Base-by-base conservation (phyloP, 164 flowering plant species). In the Vitis labrusca region DNA sequence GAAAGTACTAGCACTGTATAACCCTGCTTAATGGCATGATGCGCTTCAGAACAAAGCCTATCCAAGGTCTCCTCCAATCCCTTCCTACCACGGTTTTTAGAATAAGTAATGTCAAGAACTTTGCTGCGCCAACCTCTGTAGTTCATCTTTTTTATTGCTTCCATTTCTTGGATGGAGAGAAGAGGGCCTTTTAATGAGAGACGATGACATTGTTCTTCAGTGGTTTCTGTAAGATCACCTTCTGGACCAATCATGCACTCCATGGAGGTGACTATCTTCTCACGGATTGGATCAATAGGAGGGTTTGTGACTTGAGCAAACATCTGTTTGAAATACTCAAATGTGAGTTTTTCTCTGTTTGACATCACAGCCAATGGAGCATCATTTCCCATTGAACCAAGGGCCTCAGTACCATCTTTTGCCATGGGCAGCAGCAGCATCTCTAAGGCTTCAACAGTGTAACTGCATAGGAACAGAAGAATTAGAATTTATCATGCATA, bases 301-400 rank as follows among this genome's bases (percentile, higher is more conserved):
- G 99, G 99, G 57, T 96, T 96, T 69, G 99, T 96, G 23, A 96
- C 99, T 81, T 96, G 99, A 75, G 99, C 99, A 88, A 96, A 93
- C 99, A 96, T 92, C 83, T 96, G 99, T 84, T 96, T 96, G 81
- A 96, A 96, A 79, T 96, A 96, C 76, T 96, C 97, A 79, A 93
- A 96, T 12, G 92, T 83, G 49, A 96, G 91, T 69, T 93, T 96
- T 80, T 87, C 97, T 66, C 98, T 82, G 81, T 92, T 81, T 47
- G 99, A 96, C 98, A 96, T 92, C 50, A 96, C 98, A 63, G 99
- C 99, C 83, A 96, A 80, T 27, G 99, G 98, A 64, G 97, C 75
- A 82, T 96, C 99, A 78, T 96, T 96, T 65, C 99, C 99, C 99
- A 96, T 96, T 4, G 99, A 96, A 50, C 99, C 99, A 76, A 96